A percentile compares a stretch with the other conserved stretches of the same genome.
Evolutionary conservation across 78 protist species (phyloP).

Genomic region (Dictyostelium purpureum): DNA sequence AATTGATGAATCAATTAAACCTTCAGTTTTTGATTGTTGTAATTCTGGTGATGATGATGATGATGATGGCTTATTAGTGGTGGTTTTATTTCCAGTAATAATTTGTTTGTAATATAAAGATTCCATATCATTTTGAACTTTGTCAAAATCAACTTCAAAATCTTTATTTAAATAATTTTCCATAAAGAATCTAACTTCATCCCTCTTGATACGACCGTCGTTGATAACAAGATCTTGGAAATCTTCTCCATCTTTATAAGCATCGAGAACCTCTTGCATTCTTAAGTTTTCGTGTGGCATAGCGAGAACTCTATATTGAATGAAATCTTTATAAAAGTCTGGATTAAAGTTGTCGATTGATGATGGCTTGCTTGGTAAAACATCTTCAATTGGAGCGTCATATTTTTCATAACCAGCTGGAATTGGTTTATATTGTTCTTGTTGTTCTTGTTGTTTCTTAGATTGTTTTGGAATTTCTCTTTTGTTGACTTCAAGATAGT

Average conservation of each 20-base stretch:
- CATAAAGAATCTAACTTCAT: neutral
- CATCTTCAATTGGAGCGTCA: neutral
- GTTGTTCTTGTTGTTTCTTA: neutral
- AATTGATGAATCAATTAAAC: too few species aligned
- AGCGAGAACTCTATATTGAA: neutral
- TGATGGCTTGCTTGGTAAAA: neutral
- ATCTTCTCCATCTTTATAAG: neutral
- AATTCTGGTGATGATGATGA: neutral
- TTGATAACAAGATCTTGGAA: neutral
- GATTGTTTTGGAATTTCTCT: neutral
- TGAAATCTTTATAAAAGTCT: neutral
- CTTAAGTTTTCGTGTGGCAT: neutral
- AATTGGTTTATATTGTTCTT: neutral
- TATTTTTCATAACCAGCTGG: neutral
- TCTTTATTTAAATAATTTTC: neutral
- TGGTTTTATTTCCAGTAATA: neutral
- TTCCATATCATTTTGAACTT: too few species aligned
- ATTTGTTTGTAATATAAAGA: neutral
- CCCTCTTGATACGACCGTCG: neutral
- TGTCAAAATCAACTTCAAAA: too few species aligned
- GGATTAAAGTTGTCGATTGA: neutral
- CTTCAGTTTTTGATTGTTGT: too few species aligned
- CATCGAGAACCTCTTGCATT: neutral
- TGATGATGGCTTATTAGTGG: neutral
- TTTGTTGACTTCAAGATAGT: neutral